phyloP scores from a whole-genome alignment of 331 rosid genomes.

The Acacia concinna region DNA sequence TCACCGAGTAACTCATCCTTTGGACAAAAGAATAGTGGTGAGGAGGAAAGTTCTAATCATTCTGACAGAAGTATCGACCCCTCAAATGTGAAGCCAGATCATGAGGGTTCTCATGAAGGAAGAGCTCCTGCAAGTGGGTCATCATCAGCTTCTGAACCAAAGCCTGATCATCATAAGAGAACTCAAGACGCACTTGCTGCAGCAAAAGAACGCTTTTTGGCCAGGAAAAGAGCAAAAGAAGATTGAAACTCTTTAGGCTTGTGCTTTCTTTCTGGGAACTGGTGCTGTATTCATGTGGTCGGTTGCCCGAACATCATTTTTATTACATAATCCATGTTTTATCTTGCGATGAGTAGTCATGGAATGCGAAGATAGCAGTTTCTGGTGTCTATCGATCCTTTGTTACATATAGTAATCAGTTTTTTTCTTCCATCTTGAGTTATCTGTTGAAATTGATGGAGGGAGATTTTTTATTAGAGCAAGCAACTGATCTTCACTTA shows the following conservation, averaged over 20 bases:
- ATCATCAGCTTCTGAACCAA: slow-evolving; percentile 44
- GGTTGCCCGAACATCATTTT: neutral
- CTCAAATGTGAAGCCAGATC: slow-evolving; percentile 37
- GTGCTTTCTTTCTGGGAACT: neutral
- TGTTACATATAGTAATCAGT: neutral
- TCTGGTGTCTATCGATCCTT: neutral
- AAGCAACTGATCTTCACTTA: neutral
- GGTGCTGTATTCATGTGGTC: neutral
- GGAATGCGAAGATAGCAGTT: neutral
- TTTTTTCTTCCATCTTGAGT: neutral
- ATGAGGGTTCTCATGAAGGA: slow-evolving; percentile 31
- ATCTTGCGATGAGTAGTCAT: neutral
- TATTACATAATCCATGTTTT: neutral
- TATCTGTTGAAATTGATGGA: neutral
- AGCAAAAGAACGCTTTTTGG: slow-evolving; percentile 81
- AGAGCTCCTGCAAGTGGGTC: slow-evolving; percentile 35
- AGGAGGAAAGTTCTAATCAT: slow-evolving; percentile 37
- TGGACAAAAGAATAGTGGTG: slow-evolving; percentile 29
- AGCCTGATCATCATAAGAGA: slow-evolving; percentile 72
- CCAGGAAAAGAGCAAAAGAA: slow-evolving; percentile 70
- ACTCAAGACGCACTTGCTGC: slow-evolving; percentile 70
- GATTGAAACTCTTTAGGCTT: slow-evolving; percentile 33
- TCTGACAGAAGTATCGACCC: slow-evolving; percentile 32
- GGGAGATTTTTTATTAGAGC: neutral
- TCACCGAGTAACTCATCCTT: slow-evolving; percentile 33